Evolutionary conservation across 1,139 yeast genomes (phyloP).

Genomic region (Hansenula lynferdii): DNA sequence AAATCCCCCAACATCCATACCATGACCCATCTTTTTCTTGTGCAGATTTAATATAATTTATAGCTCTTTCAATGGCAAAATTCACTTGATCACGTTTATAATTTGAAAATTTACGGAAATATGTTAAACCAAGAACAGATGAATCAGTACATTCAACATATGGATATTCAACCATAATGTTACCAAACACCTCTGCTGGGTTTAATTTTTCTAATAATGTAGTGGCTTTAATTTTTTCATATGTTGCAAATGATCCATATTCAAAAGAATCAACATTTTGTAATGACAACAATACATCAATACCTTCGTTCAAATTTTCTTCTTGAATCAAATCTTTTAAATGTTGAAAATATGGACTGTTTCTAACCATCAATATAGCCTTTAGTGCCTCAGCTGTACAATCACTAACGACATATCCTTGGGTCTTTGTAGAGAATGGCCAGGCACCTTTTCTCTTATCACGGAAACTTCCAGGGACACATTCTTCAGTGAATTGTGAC

Average conservation of each 20-base stretch:
- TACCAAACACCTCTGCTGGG: constrained; percentile 98
- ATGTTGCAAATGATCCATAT: constrained; percentile 89
- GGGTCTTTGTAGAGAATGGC: constrained; percentile 95
- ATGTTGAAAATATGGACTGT: constrained; percentile 48
- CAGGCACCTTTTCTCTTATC: constrained; percentile 90
- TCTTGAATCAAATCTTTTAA: constrained; percentile 47
- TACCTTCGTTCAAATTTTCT: constrained; percentile 55
- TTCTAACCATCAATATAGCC: constrained; percentile 88
- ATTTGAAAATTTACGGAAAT: constrained; percentile 60
- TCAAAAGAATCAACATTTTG: constrained; percentile 82
- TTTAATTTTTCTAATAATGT: constrained; percentile 71
- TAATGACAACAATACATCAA: constrained; percentile 62
- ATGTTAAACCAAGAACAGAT: constrained; percentile 80
- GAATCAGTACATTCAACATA: constrained; percentile 98
- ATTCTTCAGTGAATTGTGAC: constrained; percentile 81
- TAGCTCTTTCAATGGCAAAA: constrained; percentile 66
- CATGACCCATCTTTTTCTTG: constrained; percentile 88
- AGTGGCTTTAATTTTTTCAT: constrained; percentile 82
- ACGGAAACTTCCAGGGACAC: constrained; percentile 74
- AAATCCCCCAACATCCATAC: constrained; percentile 99
- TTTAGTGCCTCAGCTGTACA: constrained; percentile 96
- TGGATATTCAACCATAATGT: constrained; percentile 97
- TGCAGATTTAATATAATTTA: constrained; percentile 58
- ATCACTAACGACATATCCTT: constrained; percentile 95
- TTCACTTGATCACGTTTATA: constrained; percentile 66